Percentiles rank a stretch among this genome's conserved stretches.
phyloP scores from a whole-genome alignment of 73 alveolate species.

The Symbiodinium natans region DNA sequence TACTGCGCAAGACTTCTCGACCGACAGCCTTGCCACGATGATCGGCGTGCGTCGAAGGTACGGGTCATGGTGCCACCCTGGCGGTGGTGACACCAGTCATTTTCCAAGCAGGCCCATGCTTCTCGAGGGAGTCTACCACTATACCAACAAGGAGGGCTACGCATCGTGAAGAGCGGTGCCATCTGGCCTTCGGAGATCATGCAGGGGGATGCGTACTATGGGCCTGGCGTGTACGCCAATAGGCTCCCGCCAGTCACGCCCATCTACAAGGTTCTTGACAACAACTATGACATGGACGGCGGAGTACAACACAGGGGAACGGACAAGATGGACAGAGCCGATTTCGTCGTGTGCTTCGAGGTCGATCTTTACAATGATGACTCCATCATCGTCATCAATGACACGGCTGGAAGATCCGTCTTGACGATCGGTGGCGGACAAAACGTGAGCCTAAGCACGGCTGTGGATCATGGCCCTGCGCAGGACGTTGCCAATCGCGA shows the following conservation, averaged over 20 bases:
- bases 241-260: neutral
- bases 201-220: slow-evolving; percentile 39
- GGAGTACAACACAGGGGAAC: slow-evolving; percentile 18
- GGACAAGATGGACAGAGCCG: slow-evolving; percentile 15
- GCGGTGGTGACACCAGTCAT: no score
- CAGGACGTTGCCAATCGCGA: no score
- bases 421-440: no score
- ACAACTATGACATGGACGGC: slow-evolving; percentile 59
- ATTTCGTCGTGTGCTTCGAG: neutral
- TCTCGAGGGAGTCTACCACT: neutral
- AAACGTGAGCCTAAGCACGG: no score
- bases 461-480: no score
- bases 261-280: neutral
- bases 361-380: no score
- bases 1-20: no score
- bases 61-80: no score
- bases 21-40: no score
- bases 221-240: neutral
- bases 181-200: slow-evolving; percentile 28
- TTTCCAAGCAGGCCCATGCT: neutral
- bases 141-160: slow-evolving; percentile 15
- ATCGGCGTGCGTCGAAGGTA: no score
- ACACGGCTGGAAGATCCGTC: no score
- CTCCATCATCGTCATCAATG: no score
- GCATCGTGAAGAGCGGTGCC: neutral